Percentiles rank a stretch among this genome's conserved stretches.
Evolutionary conservation across 2,329 filamentous ascomycete species (phyloP).

Genomic region (Phoma sp.): DNA sequence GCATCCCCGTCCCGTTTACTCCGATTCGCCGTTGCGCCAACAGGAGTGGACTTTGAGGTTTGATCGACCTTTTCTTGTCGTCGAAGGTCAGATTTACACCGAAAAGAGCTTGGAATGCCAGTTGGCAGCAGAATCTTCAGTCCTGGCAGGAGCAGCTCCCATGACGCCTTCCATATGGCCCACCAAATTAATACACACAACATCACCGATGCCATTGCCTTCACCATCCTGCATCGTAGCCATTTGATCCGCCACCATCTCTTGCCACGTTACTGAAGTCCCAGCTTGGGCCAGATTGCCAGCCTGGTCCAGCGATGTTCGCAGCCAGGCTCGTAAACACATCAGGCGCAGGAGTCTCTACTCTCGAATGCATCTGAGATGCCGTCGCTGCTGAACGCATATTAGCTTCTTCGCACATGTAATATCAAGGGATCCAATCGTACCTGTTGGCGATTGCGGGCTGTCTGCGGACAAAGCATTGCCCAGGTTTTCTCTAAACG

Average conservation of each 20-base stretch:
- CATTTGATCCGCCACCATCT: not conserved
- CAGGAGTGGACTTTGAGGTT: constrained; percentile 2
- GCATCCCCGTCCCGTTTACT: constrained; percentile 4
- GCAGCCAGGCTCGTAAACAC: constrained; percentile 2
- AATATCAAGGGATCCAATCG: too few species aligned
- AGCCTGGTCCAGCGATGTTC: not conserved
- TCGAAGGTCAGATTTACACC: not conserved
- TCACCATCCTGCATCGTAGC: not conserved
- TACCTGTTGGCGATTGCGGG: not conserved
- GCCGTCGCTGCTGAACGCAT: not conserved
- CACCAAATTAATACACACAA: not conserved
- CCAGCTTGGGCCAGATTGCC: constrained; percentile 1
- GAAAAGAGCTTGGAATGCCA: not conserved
- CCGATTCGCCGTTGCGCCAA: constrained; percentile 11
- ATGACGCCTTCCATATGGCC: not conserved
- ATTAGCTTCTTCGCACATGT: not conserved
- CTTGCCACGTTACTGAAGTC: not conserved
- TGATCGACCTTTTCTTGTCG: not conserved
- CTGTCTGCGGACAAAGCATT: not conserved
- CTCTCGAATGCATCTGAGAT: not conserved
- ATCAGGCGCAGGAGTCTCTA: not conserved
- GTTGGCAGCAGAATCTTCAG: not conserved
- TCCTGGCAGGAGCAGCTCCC: not conserved
- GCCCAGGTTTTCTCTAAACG: not conserved
- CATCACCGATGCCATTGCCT: not conserved